A percentile compares a stretch with the other conserved stretches of the same genome.
Conservation (phyloP, 106 monocot species). For the Dendrobium chrysotoxum region DNA sequence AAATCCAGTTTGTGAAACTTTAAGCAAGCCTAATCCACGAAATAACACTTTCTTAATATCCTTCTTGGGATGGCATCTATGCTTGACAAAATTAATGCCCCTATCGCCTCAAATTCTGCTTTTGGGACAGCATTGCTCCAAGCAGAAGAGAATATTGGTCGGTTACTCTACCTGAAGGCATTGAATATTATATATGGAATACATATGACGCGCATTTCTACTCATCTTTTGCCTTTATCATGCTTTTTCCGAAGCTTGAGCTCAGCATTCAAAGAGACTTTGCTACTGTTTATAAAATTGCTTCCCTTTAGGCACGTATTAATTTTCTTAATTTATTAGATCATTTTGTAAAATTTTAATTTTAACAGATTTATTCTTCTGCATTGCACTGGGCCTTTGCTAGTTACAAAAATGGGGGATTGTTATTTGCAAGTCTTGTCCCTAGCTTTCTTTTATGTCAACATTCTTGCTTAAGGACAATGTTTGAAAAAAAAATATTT, state of each 20-base stretch:
- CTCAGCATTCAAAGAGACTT: constrained; percentile 6
- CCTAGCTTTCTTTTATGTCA: no score
- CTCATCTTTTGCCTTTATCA: constrained; percentile 60
- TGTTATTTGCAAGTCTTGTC: no score
- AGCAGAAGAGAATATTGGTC: constrained; percentile 85
- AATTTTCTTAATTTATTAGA: no score
- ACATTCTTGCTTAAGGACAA: no score
- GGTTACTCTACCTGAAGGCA: constrained; percentile 90
- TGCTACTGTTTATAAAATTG: no score
- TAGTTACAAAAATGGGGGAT: no score
- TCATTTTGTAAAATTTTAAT: no score
- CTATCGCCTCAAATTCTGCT: constrained; percentile 21
- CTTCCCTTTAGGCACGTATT: no score
- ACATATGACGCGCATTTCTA: constrained; percentile 97
- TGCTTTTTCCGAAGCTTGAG: constrained; percentile 69
- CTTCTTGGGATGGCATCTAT: constrained; percentile 5
- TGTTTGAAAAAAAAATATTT: no score
- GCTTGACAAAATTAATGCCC: no score
- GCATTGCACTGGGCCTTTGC: no score
- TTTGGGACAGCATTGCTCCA: constrained; percentile 61
- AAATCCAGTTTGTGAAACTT: constrained; percentile 12
- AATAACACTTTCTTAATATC: constrained; percentile 42
- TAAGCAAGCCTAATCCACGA: constrained; percentile 1
- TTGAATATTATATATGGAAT: constrained; percentile 92
- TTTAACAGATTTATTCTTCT: no score